Base-by-base conservation (phyloP, 257 asterid species). In the Craterostigma plantagineum region DNA sequence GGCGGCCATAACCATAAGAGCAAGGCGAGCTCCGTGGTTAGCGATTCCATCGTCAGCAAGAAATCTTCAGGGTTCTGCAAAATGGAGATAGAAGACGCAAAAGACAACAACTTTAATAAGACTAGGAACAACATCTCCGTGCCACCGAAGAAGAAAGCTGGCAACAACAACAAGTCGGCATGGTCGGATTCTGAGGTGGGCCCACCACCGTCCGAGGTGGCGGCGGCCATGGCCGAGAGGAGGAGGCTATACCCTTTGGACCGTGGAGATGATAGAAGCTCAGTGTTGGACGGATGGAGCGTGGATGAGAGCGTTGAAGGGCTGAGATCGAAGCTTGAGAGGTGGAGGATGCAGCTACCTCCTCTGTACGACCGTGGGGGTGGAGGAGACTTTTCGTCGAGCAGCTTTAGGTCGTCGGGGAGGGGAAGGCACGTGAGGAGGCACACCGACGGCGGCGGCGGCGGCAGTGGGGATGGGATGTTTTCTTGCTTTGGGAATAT, bases 121-220 rank as follows among this genome's bases (percentile, higher is more conserved):
- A n/a, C n/a, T n/a, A n/a, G n/a, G n/a, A n/a, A n/a, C n/a, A n/a
- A n/a, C n/a, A n/a, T n/a, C n/a, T n/a, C n/a, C 6, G 30, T 23
- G 30, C 2, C 30, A 23, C 30, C 2, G 30, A 23, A 23, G 30
- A 23, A 23, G 30, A 23, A 23, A 23, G 4, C 30, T 23, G 30
- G 30, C 30, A 23, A 23, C 30, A 66, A 76, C 43, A 72, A 77
- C 0, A 54, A 54, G 10, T 50, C 79, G 0, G 17, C 56, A 0
- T 63, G 66, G 73, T 69, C 93, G 0, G 91, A 78, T 38, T 81
- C 87, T 0, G 97, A 86, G 44, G 82, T 86, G 18, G 94, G 97
- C 0, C 94, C 94, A 0, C 73, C 94, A 4, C 91, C 94, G 0
- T 81, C 96, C 0, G 96, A 85, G 72, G 94, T 81, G 42, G 96